phyloP scores from a whole-genome alignment of 1,139 yeast genomes.

The Suhomyces bolitotheri region DNA sequence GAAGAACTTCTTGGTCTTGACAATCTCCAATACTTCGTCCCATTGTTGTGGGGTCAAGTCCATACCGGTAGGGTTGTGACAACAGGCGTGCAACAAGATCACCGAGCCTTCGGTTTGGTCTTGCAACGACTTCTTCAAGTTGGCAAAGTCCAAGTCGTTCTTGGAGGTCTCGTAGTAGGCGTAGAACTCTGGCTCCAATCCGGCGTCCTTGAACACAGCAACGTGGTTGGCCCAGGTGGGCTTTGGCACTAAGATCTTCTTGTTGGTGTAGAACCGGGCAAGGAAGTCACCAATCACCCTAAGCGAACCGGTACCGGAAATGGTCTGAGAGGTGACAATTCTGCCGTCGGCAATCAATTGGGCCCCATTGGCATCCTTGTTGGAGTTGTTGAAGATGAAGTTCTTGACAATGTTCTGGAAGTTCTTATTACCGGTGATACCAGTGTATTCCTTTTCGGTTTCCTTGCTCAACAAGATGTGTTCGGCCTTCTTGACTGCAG shows the following conservation, averaged over 20 bases:
- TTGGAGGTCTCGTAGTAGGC: slow-evolving; percentile 54
- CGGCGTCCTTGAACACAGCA: slow-evolving; percentile 56
- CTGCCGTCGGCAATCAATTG: slow-evolving; percentile 48
- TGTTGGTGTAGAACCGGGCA: slow-evolving; percentile 44
- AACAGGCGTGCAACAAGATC: slow-evolving; percentile 86
- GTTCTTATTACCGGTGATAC: slow-evolving; percentile 52
- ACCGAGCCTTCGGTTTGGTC: slow-evolving; percentile 55
- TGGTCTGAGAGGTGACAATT: slow-evolving; percentile 57
- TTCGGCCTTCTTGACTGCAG: slow-evolving; percentile 51
- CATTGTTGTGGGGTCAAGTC: slow-evolving; percentile 84
- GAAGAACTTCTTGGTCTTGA: slow-evolving; percentile 56
- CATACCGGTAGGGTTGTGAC: slow-evolving; percentile 96
- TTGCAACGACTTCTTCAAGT: slow-evolving; percentile 44
- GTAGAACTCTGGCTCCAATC: slow-evolving; percentile 43
- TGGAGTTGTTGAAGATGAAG: slow-evolving; percentile 52
- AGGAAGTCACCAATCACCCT: slow-evolving; percentile 58
- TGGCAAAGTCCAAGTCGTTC: slow-evolving; percentile 55
- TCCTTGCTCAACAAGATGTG: slow-evolving; percentile 39
- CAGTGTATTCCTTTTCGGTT: slow-evolving; percentile 59
- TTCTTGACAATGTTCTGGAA: slow-evolving; percentile 51
- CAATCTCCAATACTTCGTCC: slow-evolving; percentile 64
- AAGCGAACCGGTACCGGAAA: slow-evolving; percentile 62
- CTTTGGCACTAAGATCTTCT: slow-evolving; percentile 57
- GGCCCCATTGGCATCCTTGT: slow-evolving; percentile 49
- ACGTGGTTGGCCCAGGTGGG: slow-evolving; percentile 81